Percentiles rank a stretch among this genome's conserved stretches.
phyloP scores from a whole-genome alignment of 257 asterid genomes.

The Jacaranda copaia region DNA sequence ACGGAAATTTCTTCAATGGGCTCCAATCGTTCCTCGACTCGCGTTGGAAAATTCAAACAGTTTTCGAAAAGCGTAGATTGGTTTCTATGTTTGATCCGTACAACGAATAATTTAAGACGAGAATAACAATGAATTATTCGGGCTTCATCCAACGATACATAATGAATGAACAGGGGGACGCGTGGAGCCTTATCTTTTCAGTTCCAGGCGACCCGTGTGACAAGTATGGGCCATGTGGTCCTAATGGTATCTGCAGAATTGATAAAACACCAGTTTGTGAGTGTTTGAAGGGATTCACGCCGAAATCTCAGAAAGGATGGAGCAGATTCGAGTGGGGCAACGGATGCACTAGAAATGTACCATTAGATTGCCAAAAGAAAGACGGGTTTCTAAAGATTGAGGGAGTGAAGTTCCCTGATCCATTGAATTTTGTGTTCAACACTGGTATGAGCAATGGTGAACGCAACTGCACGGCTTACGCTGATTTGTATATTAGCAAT shows the following conservation, averaged over 20 bases:
- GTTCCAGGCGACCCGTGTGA: neutral
- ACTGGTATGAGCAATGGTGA: neutral
- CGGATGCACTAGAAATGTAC: slow-evolving; percentile 38
- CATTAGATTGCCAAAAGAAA: slow-evolving; percentile 19
- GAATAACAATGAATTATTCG: neutral
- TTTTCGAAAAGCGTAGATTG: slow-evolving; percentile 5
- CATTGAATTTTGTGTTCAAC: neutral
- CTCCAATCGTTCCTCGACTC: neutral
- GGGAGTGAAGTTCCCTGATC: slow-evolving; percentile 19
- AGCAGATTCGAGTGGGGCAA: slow-evolving; percentile 30
- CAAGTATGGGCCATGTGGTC: neutral
- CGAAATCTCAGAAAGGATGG: slow-evolving; percentile 45
- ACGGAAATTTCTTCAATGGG: slow-evolving; percentile 29
- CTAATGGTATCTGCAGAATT: neutral
- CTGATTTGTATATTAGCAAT: neutral
- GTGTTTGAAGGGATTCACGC: slow-evolving; percentile 41
- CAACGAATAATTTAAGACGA: neutral
- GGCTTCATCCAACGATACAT: slow-evolving; percentile 3
- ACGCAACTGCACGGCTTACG: slow-evolving; percentile 35
- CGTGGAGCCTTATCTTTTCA: too few species aligned
- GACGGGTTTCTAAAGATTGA: slow-evolving; percentile 35
- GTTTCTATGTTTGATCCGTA: neutral
- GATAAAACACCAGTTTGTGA: neutral
- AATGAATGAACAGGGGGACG: too few species aligned
- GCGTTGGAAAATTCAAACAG: neutral